Percentiles rank a stretch among this genome's conserved stretches.
phyloP scores from a whole-genome alignment of 441 rosid species.

The Erysimum cheiri region DNA sequence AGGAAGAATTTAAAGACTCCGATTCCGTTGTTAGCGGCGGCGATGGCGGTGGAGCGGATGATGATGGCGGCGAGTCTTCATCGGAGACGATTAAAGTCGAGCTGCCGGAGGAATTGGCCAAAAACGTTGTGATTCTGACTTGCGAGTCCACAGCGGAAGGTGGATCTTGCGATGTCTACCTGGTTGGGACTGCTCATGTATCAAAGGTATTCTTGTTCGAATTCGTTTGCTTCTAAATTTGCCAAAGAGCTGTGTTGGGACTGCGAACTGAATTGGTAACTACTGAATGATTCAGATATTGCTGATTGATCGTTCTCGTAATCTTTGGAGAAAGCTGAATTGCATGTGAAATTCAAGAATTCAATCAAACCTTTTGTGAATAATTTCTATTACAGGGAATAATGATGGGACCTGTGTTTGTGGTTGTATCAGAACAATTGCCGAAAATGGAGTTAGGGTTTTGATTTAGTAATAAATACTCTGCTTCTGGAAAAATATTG shows the following conservation, averaged over 20 bases:
- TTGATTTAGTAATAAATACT: background rate
- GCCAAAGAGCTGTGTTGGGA: conserved; percentile 20
- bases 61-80: conserved; percentile 35
- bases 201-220: conserved; percentile 63
- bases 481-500: background rate
- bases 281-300: conserved; percentile 17
- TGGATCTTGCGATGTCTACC: conserved; percentile 82
- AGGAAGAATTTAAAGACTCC: conserved; percentile 41
- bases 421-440: conserved; percentile 7
- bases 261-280: background rate
- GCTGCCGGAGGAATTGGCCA: conserved; percentile 74
- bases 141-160: conserved; percentile 74
- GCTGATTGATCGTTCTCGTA: background rate
- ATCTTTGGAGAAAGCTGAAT: conserved; percentile 18
- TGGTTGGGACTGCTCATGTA: conserved; percentile 97
- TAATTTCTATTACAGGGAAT: background rate
- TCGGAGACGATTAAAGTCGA: conserved; percentile 48
- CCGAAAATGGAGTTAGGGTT: conserved; percentile 6
- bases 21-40: conserved; percentile 40
- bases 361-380: background rate
- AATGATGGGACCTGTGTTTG: background rate
- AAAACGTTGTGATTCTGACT: conserved; percentile 66
- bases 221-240: conserved; percentile 8
- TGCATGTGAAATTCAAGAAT: conserved; percentile 14
- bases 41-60: conserved; percentile 38